Conservation (phyloP, 2,329 filamentous ascomycete species). For the Colletotrichum abscissum region DNA sequence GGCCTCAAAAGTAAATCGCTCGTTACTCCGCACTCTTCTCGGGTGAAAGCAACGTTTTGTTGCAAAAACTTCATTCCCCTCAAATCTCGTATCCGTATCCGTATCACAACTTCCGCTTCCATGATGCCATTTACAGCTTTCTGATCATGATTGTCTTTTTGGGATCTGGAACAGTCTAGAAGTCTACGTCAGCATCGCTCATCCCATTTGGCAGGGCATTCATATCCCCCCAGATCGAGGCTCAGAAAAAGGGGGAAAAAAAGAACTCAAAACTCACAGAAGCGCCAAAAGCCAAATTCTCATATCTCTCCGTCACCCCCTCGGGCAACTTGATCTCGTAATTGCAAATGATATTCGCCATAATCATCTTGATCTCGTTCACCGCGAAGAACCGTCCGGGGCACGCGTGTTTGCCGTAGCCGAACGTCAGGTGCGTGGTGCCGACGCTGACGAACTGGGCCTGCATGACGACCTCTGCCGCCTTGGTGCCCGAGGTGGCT, state of each 20-base stretch:
- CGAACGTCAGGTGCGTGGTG: constrained; percentile 31
- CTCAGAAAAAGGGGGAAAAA: background rate
- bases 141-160: constrained; percentile 27
- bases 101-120: background rate
- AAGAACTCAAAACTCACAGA: constrained; percentile 8
- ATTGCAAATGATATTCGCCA: constrained; percentile 31
- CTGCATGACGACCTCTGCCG: constrained; percentile 37
- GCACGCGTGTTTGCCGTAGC: constrained; percentile 38
- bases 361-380: constrained; percentile 38
- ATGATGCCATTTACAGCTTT: background rate
- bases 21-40: background rate
- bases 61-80: background rate
- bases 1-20: background rate
- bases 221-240: background rate
- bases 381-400: constrained; percentile 35
- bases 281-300: constrained; percentile 5
- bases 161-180: constrained; percentile 14
- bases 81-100: background rate
- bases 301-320: constrained; percentile 17
- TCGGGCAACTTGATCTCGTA: constrained; percentile 34
- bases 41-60: background rate
- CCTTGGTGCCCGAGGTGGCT: constrained; percentile 18
- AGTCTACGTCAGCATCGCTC: background rate
- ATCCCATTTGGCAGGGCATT: background rate
- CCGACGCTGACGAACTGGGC: constrained; percentile 56